Conservation (phyloP, 345 rosid species). For the Lagerstroemia speciosa region DNA sequence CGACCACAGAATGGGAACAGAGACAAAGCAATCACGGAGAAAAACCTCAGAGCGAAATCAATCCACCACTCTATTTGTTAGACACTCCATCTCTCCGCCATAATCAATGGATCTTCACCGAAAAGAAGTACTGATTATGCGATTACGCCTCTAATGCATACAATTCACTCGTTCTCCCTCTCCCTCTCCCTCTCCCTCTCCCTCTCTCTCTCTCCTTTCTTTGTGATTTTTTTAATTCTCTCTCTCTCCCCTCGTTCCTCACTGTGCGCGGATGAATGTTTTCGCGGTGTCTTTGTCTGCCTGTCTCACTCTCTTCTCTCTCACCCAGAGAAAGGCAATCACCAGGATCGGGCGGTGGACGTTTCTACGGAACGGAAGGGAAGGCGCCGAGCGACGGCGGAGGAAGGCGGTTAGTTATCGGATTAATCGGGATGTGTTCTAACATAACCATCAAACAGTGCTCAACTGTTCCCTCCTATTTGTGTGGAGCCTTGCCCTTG, state of each 20-base stretch:
- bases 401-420: background rate
- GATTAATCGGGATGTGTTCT: background rate
- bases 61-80: background rate
- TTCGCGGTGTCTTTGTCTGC: background rate
- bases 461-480: background rate
- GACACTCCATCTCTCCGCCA: background rate
- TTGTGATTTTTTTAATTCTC: background rate
- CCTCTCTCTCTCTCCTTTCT: background rate
- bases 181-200: background rate
- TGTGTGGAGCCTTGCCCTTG: background rate
- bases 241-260: background rate
- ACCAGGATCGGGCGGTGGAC: background rate
- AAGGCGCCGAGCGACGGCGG: background rate
- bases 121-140: background rate
- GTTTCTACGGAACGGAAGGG: background rate
- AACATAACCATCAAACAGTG: background rate
- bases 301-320: background rate
- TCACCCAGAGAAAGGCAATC: background rate
- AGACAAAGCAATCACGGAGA: slow-evolving; percentile 5
- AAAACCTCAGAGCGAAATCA: slow-evolving; percentile 5
- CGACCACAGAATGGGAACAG: background rate
- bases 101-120: background rate
- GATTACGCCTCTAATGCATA: background rate
- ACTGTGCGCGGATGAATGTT: background rate
- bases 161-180: background rate